Conservation (phyloP, 345 rosid species). For the Conringia planisiliqua region DNA sequence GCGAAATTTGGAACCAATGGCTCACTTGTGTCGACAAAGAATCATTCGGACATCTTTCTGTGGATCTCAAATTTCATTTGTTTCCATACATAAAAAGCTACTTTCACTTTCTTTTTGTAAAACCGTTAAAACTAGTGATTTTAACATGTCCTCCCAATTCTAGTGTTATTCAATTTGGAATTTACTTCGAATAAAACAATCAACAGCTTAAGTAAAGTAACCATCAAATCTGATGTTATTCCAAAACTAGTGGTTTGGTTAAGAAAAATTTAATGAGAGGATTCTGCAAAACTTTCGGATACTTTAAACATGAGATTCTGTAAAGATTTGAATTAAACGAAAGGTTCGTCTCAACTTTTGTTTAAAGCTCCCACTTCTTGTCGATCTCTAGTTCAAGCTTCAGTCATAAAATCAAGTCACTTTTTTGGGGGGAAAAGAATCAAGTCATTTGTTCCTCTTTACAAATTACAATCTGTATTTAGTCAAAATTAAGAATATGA, state of each 20-base stretch:
- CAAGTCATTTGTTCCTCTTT: background rate
- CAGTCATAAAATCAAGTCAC: background rate
- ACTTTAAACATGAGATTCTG: background rate
- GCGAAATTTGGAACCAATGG: slow-evolving; percentile 18
- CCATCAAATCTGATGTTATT: background rate
- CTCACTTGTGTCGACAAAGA: slow-evolving; percentile 8
- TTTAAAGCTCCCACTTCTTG: background rate
- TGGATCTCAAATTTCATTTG: background rate
- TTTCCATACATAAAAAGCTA: background rate
- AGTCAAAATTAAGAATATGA: slow-evolving; percentile 31
- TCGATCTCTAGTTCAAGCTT: background rate
- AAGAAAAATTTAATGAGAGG: background rate
- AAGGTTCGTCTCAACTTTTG: background rate
- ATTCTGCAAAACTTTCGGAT: background rate
- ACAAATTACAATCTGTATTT: slow-evolving; percentile 23
- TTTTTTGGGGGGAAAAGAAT: background rate
- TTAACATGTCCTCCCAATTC: background rate
- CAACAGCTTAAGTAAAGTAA: background rate
- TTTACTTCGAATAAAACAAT: background rate
- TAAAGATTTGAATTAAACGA: background rate
- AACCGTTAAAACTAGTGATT: background rate
- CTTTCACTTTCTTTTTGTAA: background rate
- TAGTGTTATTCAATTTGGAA: background rate
- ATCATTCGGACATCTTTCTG: background rate
- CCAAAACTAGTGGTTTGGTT: background rate